Conservation (phyloP, 371 early-diverging fungal species). For the Chytridium lagenaria region DNA sequence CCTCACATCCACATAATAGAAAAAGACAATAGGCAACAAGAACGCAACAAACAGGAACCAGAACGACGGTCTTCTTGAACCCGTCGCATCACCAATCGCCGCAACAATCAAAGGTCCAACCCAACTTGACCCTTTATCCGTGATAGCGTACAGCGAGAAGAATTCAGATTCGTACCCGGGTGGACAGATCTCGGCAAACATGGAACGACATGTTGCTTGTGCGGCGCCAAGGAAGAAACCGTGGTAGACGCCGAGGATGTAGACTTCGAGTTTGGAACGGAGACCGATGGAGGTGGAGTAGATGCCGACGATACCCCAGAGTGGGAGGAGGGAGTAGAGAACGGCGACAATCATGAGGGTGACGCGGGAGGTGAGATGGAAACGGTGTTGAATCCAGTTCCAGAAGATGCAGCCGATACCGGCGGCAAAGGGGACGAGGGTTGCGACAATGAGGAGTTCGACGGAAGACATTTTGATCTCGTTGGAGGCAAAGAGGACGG, state of each 20-base stretch:
- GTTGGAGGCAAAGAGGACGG: slow-evolving; percentile 57
- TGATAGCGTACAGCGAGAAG: too few relatives aligned
- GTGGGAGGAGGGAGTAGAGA: slow-evolving; percentile 48
- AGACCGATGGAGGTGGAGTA: too few relatives aligned
- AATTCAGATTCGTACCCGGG: too few relatives aligned
- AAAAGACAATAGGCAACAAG: slow-evolving; percentile 48
- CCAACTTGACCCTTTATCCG: too few relatives aligned
- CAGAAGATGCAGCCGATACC: slow-evolving; percentile 59
- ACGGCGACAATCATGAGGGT: slow-evolving; percentile 37
- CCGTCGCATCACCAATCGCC: slow-evolving; percentile 55
- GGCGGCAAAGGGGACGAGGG: slow-evolving; percentile 49
- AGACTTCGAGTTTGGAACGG: slow-evolving; percentile 46
- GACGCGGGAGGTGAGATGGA: slow-evolving; percentile 32
- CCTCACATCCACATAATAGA: slow-evolving; percentile 54
- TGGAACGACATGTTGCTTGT: neutral
- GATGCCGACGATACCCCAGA: slow-evolving; percentile 62
- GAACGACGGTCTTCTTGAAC: slow-evolving; percentile 22
- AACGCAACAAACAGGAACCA: slow-evolving; percentile 55
- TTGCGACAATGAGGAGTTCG: slow-evolving; percentile 23
- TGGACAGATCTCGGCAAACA: too few relatives aligned
- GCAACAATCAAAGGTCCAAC: slow-evolving; percentile 68
- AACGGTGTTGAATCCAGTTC: slow-evolving; percentile 47
- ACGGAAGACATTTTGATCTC: slow-evolving; percentile 33
- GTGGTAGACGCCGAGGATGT: slow-evolving; percentile 12
- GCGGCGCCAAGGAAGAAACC: slow-evolving; percentile 7